A percentile compares a stretch with the other conserved stretches of the same genome.
These are phyloP conservation scores for Talaromyces sp. DNA, from an alignment of 2,329 filamentous ascomycete genomes.

Conservation along the genomic window DNA sequence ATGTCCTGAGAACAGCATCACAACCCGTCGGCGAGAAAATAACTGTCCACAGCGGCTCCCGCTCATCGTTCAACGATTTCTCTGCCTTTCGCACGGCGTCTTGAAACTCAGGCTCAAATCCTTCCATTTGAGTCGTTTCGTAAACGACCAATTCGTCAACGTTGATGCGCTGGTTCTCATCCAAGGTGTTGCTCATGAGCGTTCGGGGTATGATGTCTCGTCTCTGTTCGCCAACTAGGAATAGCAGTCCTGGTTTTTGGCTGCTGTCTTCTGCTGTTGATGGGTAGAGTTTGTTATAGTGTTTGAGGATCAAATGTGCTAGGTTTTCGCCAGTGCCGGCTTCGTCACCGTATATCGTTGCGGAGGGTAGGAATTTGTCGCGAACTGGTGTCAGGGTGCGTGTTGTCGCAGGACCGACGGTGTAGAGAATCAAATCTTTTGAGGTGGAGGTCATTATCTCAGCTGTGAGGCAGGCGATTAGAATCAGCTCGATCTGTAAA, in stretches of 20 bases:
- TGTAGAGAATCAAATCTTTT: slow-evolving; percentile 39
- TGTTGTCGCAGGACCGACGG: slow-evolving; percentile 51
- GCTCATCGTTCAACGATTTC: neutral
- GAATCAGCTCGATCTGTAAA: neutral
- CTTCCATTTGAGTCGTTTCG: slow-evolving; percentile 75
- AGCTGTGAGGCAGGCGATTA: slow-evolving; percentile 1
- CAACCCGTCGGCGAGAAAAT: slow-evolving; percentile 62
- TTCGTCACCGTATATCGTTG: slow-evolving; percentile 69
- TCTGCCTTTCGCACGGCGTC: slow-evolving; percentile 45
- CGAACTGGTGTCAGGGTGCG: slow-evolving; percentile 62
- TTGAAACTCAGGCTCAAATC: slow-evolving; percentile 68
- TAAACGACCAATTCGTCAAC: slow-evolving; percentile 84
- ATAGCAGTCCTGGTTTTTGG: slow-evolving; percentile 63
- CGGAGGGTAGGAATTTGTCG: slow-evolving; percentile 45
- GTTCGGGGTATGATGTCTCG: slow-evolving; percentile 85
- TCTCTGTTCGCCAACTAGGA: slow-evolving; percentile 85
- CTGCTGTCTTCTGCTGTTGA: slow-evolving; percentile 22
- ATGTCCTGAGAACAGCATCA: slow-evolving; percentile 56
- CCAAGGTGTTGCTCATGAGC: slow-evolving; percentile 59
- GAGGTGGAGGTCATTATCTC: slow-evolving; percentile 23
- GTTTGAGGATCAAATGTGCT: slow-evolving; percentile 70
- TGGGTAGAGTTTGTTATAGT: slow-evolving; percentile 58
- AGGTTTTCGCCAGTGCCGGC: slow-evolving; percentile 82
- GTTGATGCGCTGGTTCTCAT: slow-evolving; percentile 52
- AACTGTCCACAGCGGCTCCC: slow-evolving; percentile 36